Evolutionary conservation across 208 protist genomes (phyloP), one percentile per base, ranked within the genome.

Genomic region (Leishmania amazonensis): DNA sequence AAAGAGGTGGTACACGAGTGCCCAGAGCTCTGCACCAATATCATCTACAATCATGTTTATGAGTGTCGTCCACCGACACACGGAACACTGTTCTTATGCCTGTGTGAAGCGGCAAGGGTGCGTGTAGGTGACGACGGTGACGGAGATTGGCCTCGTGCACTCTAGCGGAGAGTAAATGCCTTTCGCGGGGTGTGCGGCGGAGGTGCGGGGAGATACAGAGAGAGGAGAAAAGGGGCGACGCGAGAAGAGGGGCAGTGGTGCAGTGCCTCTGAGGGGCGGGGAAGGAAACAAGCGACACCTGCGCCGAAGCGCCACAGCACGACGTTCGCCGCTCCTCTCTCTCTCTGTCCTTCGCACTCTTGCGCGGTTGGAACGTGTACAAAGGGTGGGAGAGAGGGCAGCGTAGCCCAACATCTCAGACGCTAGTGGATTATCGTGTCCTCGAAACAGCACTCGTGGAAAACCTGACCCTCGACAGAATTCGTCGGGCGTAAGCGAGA

Each of bases 1-100:
- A 83, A 92, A 97, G 17, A 97, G 79, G 76, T 97, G 92, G 72
- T 89, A 87, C 9, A 88, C 90, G 7, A 97, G 82, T 38, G 88
- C 89, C 81, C 88, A 94, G 54, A 97, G 81, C 67, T 95, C 91
- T 0, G 88, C 79, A 1, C 94, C 94, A 8, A 97, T 49, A 54
- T 97, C 94, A 31, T 79, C 62, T 42, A 68, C 75, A 8, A 77
- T 72, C 77, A 84, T 81, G 42, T 47, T 24, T 28, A 57, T n/a
- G 53, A 11, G 21, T 15, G 31, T 42, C 13, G 54, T 31, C 2
- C 28, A 53, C 24, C 31, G 5, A 3, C 3, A 28, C 58, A 35
- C 31, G 3, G 73, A 57, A 11, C 35, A 6, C 47, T 58, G 19
- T 24, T 3, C n/a, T 17, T 40, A 2, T 24, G 5, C 9, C 28